phyloP scores from a whole-genome alignment of 148 eudicot genomes.

The Vaccinium corymbosum region DNA sequence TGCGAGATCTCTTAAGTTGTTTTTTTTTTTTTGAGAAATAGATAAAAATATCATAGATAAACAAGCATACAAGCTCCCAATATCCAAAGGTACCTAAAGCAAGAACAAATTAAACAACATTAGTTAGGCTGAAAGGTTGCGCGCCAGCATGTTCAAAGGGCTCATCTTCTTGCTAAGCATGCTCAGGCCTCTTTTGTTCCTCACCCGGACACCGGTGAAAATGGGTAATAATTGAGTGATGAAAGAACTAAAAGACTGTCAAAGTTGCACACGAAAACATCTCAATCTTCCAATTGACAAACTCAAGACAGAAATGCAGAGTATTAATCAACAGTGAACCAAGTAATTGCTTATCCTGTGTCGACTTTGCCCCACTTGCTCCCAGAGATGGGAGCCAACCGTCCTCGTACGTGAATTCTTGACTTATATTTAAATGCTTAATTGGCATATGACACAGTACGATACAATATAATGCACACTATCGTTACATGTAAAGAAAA shows the following conservation, averaged over 20 bases:
- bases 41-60: no score
- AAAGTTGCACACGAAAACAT: neutral
- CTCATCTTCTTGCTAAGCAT: no score
- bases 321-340: neutral
- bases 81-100: no score
- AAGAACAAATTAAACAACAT: no score
- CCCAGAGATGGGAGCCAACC: constrained; percentile 8
- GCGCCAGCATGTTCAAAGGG: no score
- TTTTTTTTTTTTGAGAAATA: no score
- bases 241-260: neutral
- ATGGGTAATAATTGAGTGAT: neutral
- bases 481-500: neutral
- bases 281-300: neutral
- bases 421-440: neutral
- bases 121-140: no score
- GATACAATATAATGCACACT: neutral
- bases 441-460: neutral
- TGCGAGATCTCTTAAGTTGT: neutral
- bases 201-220: neutral
- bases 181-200: no score
- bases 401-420: neutral
- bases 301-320: neutral
- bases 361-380: neutral
- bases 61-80: no score
- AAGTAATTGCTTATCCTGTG: neutral